These are phyloP conservation scores for Stentor roeselii DNA, from an alignment of 73 alveolate species.

Conservation along the genomic window DNA sequence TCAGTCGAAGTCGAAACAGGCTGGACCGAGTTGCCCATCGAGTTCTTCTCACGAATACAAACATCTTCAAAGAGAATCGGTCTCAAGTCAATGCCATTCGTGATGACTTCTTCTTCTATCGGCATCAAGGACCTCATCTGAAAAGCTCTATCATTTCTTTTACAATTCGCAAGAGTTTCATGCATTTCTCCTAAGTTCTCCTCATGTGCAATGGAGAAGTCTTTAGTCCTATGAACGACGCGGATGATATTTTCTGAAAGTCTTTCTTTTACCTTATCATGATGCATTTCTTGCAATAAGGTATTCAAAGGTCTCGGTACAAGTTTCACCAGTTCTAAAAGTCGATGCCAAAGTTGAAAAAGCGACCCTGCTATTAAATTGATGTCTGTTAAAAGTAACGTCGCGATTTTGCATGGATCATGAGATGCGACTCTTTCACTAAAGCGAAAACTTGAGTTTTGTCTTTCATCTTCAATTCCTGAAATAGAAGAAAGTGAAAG, in stretches of 20 bases:
- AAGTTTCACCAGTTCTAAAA: slow-evolving; percentile 29
- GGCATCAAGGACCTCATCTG: background rate
- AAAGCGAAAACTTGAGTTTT: slow-evolving; percentile 13
- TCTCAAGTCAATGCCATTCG: slow-evolving; percentile 31
- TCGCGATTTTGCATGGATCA: slow-evolving; percentile 41
- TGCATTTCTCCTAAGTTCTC: slow-evolving; percentile 55
- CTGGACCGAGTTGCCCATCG: background rate
- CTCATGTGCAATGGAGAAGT: slow-evolving; percentile 52
- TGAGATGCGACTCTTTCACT: slow-evolving; percentile 33
- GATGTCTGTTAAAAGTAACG: slow-evolving; percentile 37
- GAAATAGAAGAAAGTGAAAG: background rate
- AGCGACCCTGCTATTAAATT: slow-evolving; percentile 38
- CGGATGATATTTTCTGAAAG: slow-evolving; percentile 53
- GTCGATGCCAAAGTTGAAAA: slow-evolving; percentile 54
- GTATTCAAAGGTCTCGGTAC: background rate
- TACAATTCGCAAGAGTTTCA: slow-evolving; percentile 35
- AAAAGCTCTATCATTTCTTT: slow-evolving; percentile 25
- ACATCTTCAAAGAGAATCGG: slow-evolving; percentile 68
- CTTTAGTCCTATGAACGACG: slow-evolving; percentile 37
- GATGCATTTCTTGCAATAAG: slow-evolving; percentile 13
- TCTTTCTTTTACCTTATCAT: slow-evolving; percentile 39
- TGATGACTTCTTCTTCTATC: slow-evolving; percentile 34
- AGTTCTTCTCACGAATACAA: slow-evolving; percentile 33
- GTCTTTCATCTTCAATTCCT: slow-evolving; percentile 26
- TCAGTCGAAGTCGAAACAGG: slow-evolving; percentile 25